Evolutionary conservation across 805 yeast species (phyloP).

Genomic region (Maudiozyma barnettii): DNA sequence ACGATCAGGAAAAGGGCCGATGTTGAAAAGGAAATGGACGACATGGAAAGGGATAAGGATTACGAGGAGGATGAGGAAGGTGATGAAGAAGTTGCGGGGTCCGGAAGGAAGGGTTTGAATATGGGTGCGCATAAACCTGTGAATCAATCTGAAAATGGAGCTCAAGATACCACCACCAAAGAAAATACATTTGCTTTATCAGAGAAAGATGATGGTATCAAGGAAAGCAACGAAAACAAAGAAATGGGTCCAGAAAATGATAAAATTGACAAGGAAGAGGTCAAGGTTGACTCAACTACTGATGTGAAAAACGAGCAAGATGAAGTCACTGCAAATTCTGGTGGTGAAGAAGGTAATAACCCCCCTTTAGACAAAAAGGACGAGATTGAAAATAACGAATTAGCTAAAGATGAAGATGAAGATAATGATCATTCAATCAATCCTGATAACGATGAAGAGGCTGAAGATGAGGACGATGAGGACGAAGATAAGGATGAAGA

Average conservation of each 20-base stretch:
- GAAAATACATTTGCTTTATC: background rate
- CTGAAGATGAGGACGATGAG: conserved; percentile 26
- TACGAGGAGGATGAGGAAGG: conserved; percentile 26
- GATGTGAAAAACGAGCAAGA: conserved; percentile 20
- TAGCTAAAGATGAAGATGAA: conserved; percentile 4
- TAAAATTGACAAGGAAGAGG: conserved; percentile 11
- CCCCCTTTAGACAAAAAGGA: background rate
- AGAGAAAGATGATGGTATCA: background rate
- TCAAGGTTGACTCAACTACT: conserved; percentile 6
- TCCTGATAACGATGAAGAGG: conserved; percentile 22
- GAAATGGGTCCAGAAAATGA: conserved; percentile 18
- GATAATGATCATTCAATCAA: background rate
- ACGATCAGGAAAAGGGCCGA: conserved; percentile 63
- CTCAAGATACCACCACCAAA: background rate
- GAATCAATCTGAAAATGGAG: conserved; percentile 12
- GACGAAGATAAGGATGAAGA: conserved; percentile 38
- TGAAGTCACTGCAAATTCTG: conserved; percentile 1
- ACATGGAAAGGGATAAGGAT: conserved; percentile 31
- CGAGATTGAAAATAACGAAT: background rate
- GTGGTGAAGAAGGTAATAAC: conserved; percentile 7
- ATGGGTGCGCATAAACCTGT: conserved; percentile 29
- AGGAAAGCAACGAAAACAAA: conserved; percentile 10
- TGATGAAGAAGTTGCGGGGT: conserved; percentile 27
- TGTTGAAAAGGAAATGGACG: conserved; percentile 55
- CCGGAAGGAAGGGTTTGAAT: conserved; percentile 29